phyloP scores from a whole-genome alignment of 2,329 filamentous ascomycete species.

The Cytospora chrysosperma region DNA sequence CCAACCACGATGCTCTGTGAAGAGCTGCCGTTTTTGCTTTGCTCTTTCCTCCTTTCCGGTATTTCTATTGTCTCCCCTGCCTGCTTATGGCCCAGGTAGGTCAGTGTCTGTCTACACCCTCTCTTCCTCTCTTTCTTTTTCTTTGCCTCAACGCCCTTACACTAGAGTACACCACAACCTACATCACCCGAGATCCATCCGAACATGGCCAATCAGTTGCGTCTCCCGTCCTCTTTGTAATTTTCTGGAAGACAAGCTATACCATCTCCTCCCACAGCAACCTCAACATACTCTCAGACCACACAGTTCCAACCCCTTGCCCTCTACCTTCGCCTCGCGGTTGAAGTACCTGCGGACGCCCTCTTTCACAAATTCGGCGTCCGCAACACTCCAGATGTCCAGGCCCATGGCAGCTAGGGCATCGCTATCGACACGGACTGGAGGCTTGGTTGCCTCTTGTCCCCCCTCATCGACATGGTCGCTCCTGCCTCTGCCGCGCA shows the following conservation, averaged over 20 bases:
- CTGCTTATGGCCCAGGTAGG: no score
- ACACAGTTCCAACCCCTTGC: constrained; percentile 71
- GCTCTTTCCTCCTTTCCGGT: no score
- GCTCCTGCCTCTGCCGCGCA: constrained; percentile 19
- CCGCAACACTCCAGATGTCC: constrained; percentile 71
- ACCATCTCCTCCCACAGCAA: background rate
- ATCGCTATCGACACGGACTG: constrained; percentile 59
- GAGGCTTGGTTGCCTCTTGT: constrained; percentile 38
- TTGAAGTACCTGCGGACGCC: constrained; percentile 66
- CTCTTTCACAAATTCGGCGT: constrained; percentile 67
- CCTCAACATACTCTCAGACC: constrained; percentile 66
- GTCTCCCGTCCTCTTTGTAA: no score
- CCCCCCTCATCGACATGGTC: constrained; percentile 19
- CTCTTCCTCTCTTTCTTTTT: no score
- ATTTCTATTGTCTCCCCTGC: no score
- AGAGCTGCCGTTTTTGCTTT: no score
- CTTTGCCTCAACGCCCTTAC: no score
- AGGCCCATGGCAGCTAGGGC: constrained; percentile 71
- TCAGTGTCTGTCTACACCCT: no score
- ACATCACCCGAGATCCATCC: background rate
- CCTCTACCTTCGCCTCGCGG: constrained; percentile 61
- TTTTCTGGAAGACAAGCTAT: no score
- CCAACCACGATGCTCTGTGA: no score
- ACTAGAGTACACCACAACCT: background rate
- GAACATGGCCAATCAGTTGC: background rate